Conservation (phyloP, 2,329 filamentous ascomycete genomes). For the Parascedosporium putredinis region DNA sequence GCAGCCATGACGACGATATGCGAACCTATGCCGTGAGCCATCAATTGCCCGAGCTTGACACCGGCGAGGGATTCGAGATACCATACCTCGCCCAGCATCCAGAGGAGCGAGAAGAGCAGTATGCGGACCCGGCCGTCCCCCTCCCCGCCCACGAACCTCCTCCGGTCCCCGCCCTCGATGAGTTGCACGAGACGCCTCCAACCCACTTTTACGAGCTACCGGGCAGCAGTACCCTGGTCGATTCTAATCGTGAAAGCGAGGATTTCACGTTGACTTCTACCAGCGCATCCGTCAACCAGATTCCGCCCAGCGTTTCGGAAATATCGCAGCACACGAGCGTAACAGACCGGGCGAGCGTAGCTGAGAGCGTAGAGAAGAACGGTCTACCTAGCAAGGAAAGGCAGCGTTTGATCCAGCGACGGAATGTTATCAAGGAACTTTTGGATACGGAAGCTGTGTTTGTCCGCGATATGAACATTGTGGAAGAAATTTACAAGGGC, state of each 20-base stretch:
- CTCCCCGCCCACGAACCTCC: conserved; percentile 41
- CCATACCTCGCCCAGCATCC: conserved; percentile 29
- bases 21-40: conserved; percentile 15
- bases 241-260: conserved; percentile 34
- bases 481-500: conserved; percentile 94
- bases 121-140: conserved; percentile 15
- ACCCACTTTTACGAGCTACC: conserved; percentile 18
- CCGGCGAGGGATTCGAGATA: conserved; percentile 38
- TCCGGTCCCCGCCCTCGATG: conserved; percentile 28
- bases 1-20: background rate
- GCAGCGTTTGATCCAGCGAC: conserved; percentile 67
- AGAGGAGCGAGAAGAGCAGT: conserved; percentile 16
- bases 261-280: conserved; percentile 17
- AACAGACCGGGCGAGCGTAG: background rate
- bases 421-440: conserved; percentile 80
- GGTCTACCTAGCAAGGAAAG: conserved; percentile 43
- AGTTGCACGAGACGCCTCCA: conserved; percentile 8
- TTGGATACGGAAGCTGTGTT: conserved; percentile 84
- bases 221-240: conserved; percentile 31
- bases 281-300: conserved; percentile 2
- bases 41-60: conserved; percentile 40
- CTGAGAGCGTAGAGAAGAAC: conserved; percentile 14
- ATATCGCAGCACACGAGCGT: background rate
- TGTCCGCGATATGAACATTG: conserved; percentile 90
- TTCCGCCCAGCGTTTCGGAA: background rate